A percentile compares a stretch with the other conserved stretches of the same genome.
Conservation (phyloP, 2,329 filamentous ascomycete species). For the Pseudocercospora macadamiae region DNA sequence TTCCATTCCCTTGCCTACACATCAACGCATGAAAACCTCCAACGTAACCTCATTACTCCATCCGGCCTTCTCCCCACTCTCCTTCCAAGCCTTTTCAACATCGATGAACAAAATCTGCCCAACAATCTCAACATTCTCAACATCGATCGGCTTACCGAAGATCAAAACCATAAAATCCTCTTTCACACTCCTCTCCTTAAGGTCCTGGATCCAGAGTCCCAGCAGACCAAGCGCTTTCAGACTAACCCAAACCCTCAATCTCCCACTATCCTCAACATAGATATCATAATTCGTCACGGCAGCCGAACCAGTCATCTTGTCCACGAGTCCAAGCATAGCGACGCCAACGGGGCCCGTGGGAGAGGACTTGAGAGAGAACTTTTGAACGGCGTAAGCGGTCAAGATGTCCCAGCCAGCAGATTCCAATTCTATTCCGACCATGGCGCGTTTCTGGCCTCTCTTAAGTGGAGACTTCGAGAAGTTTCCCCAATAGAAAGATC, state of each 20-base stretch:
- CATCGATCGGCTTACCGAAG: slow-evolving; percentile 69
- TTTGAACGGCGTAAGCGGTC: slow-evolving; percentile 68
- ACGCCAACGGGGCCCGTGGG: slow-evolving; percentile 54
- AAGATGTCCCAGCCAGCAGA: slow-evolving; percentile 58
- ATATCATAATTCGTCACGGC: slow-evolving; percentile 69
- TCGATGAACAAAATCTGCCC: slow-evolving; percentile 75
- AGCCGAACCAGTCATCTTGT: slow-evolving; percentile 87
- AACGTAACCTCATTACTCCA: slow-evolving; percentile 82
- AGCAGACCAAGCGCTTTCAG: slow-evolving; percentile 79
- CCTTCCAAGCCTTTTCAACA: slow-evolving; percentile 73
- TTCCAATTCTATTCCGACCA: slow-evolving; percentile 66
- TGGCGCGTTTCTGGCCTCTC: slow-evolving; percentile 38
- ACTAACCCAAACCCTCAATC: slow-evolving; percentile 66
- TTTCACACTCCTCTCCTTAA: slow-evolving; percentile 55
- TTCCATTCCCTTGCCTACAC: no score
- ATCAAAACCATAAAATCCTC: slow-evolving; percentile 58
- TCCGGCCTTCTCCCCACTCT: slow-evolving; percentile 68
- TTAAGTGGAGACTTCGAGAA: slow-evolving; percentile 54
- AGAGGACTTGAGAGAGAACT: slow-evolving; percentile 47
- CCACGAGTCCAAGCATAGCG: slow-evolving; percentile 75
- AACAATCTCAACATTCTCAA: slow-evolving; percentile 59
- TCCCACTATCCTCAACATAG: slow-evolving; percentile 60
- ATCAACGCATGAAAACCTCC: slow-evolving; percentile 58
- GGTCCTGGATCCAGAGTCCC: slow-evolving; percentile 76
- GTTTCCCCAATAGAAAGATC: slow-evolving; percentile 69